Conservation (phyloP, 2,329 filamentous ascomycete genomes). For the Botryosphaeria dothidea region DNA sequence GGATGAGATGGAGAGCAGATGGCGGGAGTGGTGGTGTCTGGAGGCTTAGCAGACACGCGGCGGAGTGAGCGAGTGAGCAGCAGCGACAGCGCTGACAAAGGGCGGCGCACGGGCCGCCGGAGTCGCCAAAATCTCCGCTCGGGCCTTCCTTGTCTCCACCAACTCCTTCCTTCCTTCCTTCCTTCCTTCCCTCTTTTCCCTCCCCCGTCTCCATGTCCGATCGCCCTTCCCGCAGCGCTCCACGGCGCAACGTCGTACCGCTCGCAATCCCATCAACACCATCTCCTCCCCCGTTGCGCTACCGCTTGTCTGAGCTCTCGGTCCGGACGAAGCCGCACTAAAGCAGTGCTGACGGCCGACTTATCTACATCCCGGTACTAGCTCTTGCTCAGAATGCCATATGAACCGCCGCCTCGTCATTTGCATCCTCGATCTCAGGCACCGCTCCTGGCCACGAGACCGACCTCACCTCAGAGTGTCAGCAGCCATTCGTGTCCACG, state of each 20-base stretch:
- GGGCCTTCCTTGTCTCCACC: not conserved
- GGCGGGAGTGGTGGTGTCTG: not conserved
- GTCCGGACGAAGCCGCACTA: not conserved
- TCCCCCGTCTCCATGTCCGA: no score
- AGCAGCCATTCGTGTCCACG: not conserved
- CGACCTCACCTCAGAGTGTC: conserved; percentile 8
- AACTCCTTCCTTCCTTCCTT: not conserved
- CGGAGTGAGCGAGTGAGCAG: not conserved
- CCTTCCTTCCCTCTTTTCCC: no score
- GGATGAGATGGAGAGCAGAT: no score
- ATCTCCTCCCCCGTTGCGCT: not conserved
- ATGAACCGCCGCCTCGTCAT: not conserved
- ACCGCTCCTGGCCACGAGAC: not conserved
- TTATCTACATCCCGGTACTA: not conserved
- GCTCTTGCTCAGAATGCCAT: not conserved
- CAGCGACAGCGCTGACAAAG: not conserved
- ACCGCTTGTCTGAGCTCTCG: not conserved
- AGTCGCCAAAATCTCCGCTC: not conserved
- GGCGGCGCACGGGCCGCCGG: not conserved
- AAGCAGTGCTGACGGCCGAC: conserved; percentile 5
- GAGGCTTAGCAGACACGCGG: conserved; percentile 8
- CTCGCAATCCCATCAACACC: not conserved
- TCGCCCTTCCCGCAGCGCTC: no score
- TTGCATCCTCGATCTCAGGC: not conserved
- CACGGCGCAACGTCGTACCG: no score